Conservation (phyloP, 768 basidiomycete genomes). For the Clathrus columnatus region DNA sequence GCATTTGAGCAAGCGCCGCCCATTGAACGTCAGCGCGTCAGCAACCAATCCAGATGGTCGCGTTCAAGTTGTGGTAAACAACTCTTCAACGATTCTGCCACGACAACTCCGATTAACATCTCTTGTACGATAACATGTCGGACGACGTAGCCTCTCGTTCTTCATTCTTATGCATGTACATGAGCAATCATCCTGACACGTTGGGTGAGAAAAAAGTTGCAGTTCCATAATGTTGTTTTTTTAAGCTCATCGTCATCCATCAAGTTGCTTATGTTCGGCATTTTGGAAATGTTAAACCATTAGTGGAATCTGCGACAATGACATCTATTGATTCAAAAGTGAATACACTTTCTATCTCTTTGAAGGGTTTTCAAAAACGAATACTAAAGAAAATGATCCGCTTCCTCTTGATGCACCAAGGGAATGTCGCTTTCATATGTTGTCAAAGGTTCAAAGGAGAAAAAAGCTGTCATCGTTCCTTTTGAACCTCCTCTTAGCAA, state of each 20-base stretch:
- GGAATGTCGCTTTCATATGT: constrained; percentile 64
- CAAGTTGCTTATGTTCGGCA: constrained; percentile 69
- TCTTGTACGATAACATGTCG: constrained; percentile 32
- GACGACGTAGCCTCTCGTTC: constrained; percentile 74
- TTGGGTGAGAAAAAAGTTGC: constrained; percentile 22
- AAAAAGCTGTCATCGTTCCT: constrained; percentile 39
- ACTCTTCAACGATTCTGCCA: no score
- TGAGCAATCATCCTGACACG: constrained; percentile 77
- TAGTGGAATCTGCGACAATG: constrained; percentile 61
- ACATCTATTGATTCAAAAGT: constrained; percentile 60
- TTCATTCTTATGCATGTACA: constrained; percentile 72
- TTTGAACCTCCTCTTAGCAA: constrained; percentile 66
- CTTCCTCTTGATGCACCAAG: constrained; percentile 35
- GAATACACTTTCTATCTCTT: constrained; percentile 14
- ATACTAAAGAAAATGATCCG: no score
- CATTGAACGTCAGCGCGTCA: no score
- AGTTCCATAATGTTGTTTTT: background rate
- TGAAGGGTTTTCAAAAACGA: background rate
- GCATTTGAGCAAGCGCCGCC: no score
- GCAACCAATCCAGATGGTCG: no score
- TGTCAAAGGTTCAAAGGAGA: constrained; percentile 34
- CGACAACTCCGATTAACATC: background rate
- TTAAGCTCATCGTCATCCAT: background rate
- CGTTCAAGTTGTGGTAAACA: no score
- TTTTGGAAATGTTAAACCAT: constrained; percentile 54